Evolutionary conservation across 1,284 basidiomycete genomes (phyloP), one percentile per base, ranked within the genome.

Genomic region (Moesziomyces sp.): DNA sequence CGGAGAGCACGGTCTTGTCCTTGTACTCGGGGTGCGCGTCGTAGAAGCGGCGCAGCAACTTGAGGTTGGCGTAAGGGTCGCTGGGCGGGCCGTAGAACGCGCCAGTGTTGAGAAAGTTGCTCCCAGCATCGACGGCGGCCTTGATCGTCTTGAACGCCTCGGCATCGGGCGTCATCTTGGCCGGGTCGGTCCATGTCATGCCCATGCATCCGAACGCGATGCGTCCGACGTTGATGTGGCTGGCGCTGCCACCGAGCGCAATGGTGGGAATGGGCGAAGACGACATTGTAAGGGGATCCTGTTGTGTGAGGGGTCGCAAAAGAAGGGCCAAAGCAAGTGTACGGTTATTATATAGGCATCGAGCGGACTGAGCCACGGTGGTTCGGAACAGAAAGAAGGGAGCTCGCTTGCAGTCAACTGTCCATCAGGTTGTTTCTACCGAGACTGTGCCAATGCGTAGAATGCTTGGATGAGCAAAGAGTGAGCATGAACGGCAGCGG

Each of bases 101-200:
- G 44, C 82, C 86, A 11, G 70, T 74, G 55, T 86, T 86, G 84
- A 85, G 85, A 21, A 85, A 81, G 13, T 78, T 90, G 44, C 86
- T 84, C 0, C 88, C 87, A 26, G 89, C 87, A 45, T 91, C 85
- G 13, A 88, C 88, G 3, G 89, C 88, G 43, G 67, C 42, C 78
- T 88, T 90, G 86, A 91, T 89, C 6, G 88, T 85, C 42, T 86
- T 87, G 64, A 91, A 90, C 11, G 87, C 87, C 19, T 87, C 85
- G 54, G 89, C 87, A 47, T 91, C 89, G 0, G 88, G 80, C 3
- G 86, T 61, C n/a, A 18, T 11, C 2, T 55, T 30, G 11, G 19
- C 13, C 21, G 66, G 63, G 18, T 76, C 66, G 47, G 50, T 51
- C 79, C 78, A 80, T 13, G 76, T 65, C 61, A 81, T 58, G 30